A percentile compares a stretch with the other conserved stretches of the same genome.
Conservation (phyloP, 495 filamentous ascomycete species). For the Neurospora discreta region DNA sequence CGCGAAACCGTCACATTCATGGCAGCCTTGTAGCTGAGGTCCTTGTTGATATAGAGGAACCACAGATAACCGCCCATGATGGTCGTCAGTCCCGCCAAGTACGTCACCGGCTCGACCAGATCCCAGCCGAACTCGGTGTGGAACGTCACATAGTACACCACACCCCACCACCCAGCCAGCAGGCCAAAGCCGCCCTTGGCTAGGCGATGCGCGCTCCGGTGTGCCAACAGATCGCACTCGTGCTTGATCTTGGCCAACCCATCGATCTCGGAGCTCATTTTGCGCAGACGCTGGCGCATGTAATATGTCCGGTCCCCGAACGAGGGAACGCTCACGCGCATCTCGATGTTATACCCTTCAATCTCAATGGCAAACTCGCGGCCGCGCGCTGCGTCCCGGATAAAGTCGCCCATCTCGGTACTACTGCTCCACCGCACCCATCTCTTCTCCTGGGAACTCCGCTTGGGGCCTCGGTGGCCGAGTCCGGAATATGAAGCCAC, state of each 20-base stretch:
- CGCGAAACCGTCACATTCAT: conserved; percentile 75
- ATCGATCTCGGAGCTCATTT: conserved; percentile 55
- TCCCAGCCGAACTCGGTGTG: conserved; percentile 72
- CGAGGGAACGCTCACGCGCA: conserved; percentile 70
- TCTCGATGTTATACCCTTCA: conserved; percentile 56
- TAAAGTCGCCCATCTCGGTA: conserved; percentile 91
- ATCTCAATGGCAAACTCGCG: conserved; percentile 79
- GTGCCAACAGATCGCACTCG: conserved; percentile 70
- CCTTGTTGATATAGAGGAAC: conserved; percentile 88
- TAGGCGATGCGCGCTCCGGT: conserved; percentile 63
- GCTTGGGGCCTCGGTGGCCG: conserved; percentile 38
- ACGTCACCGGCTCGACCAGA: conserved; percentile 83
- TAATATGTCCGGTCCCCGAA: conserved; percentile 87
- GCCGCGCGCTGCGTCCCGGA: conserved; percentile 76
- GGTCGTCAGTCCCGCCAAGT: conserved; percentile 69
- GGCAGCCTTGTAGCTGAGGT: conserved; percentile 74
- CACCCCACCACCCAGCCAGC: conserved; percentile 66
- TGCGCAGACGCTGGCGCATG: conserved; percentile 62
- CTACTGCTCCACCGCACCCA: conserved; percentile 87
- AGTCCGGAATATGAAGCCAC: conserved; percentile 51
- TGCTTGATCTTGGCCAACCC: conserved; percentile 60
- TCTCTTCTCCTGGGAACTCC: conserved; percentile 29
- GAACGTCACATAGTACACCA: conserved; percentile 70
- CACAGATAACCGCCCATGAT: conserved; percentile 86
- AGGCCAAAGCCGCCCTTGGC: conserved; percentile 68